Conservation (phyloP, 1,284 basidiomycete species). For the Sanghuangporus baumii region DNA sequence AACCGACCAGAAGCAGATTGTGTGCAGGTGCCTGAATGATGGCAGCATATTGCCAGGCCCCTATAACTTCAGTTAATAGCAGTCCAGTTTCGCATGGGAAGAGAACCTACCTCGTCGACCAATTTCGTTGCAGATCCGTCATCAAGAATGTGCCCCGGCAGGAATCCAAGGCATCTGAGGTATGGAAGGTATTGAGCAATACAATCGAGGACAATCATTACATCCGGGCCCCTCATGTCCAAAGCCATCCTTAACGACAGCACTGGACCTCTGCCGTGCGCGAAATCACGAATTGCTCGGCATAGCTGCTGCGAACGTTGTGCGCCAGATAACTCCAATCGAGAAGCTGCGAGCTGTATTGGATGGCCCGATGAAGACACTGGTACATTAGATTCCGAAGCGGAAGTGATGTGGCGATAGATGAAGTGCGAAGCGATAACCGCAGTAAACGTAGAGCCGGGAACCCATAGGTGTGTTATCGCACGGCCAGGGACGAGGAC, state of each 20-base stretch:
- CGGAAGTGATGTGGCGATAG: neutral
- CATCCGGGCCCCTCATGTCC: neutral
- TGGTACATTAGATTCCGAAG: no score
- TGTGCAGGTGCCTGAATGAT: slow-evolving; percentile 6
- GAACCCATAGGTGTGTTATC: slow-evolving; percentile 12
- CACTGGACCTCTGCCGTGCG: neutral
- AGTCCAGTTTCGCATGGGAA: neutral
- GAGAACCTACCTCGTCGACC: neutral
- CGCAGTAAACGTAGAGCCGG: slow-evolving; percentile 5
- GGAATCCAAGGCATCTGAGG: slow-evolving; percentile 1
- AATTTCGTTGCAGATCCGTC: neutral
- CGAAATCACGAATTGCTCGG: neutral
- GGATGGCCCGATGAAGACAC: neutral
- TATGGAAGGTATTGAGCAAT: neutral
- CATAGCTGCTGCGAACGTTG: neutral
- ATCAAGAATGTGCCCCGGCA: neutral
- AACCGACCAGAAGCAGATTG: slow-evolving; percentile 4
- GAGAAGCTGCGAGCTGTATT: neutral
- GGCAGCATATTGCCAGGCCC: neutral
- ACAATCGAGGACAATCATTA: neutral
- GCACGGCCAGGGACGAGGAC: slow-evolving; percentile 7
- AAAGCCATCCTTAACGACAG: slow-evolving; percentile 1
- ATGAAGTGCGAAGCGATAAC: neutral
- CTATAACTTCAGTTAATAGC: neutral
- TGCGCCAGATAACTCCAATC: neutral